Evolutionary conservation across 1,139 yeast species (phyloP).

Genomic region (Lodderomyces pseudojiufengensis): DNA sequence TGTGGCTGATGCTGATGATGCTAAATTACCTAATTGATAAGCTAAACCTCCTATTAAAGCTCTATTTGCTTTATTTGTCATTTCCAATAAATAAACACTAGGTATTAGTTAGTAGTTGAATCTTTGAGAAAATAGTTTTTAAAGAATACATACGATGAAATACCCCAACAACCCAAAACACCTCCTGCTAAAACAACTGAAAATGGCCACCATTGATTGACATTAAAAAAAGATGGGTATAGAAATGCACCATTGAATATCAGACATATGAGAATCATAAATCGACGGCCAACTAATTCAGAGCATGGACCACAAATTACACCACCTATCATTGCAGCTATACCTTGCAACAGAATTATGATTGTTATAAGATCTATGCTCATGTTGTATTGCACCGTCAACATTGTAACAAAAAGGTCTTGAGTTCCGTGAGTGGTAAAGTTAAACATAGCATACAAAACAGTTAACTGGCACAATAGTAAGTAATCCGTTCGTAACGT

Average conservation of each 20-base stretch:
- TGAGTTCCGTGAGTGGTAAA: slow-evolving; percentile 56
- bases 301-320: slow-evolving; percentile 42
- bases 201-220: slow-evolving; percentile 29
- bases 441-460: slow-evolving; percentile 48
- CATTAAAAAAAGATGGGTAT: slow-evolving; percentile 31
- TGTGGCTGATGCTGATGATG: slow-evolving; percentile 34
- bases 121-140: too few species aligned
- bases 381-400: slow-evolving; percentile 36
- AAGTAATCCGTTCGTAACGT: slow-evolving; percentile 41
- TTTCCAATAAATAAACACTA: slow-evolving; percentile 34
- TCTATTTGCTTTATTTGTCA: slow-evolving; percentile 34
- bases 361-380: slow-evolving; percentile 37
- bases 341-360: slow-evolving; percentile 43
- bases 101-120: too few species aligned
- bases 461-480: slow-evolving; percentile 39
- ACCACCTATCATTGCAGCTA: slow-evolving; percentile 54
- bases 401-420: slow-evolving; percentile 50
- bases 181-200: slow-evolving; percentile 22
- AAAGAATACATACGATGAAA: too few species aligned
- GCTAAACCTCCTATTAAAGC: slow-evolving; percentile 36
- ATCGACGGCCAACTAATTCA: slow-evolving; percentile 46
- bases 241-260: slow-evolving; percentile 32
- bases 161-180: slow-evolving; percentile 40
- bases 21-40: slow-evolving; percentile 39
- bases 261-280: slow-evolving; percentile 34